These are phyloP conservation scores for Marasmius fiardii DNA, from an alignment of 1,284 basidiomycete genomes.

Conservation along the genomic window DNA sequence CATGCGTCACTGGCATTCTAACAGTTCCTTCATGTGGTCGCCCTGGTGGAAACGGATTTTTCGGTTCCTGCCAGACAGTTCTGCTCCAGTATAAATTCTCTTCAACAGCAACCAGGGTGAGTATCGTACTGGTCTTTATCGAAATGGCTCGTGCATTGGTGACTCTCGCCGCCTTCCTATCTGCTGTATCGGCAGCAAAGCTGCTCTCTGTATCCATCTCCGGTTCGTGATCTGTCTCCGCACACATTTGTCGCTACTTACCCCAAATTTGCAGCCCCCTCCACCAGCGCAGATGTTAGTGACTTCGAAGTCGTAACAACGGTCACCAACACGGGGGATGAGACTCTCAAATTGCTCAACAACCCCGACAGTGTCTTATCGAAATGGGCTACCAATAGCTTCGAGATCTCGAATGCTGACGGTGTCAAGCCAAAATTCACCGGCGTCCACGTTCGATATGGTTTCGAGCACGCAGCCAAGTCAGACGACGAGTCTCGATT, in stretches of 20 bases:
- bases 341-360: slow-evolving; percentile 10
- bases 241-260: slow-evolving; percentile 25
- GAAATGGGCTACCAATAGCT: slow-evolving; percentile 9
- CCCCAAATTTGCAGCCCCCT: slow-evolving; percentile 13
- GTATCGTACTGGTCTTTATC: neutral
- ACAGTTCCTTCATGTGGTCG: no score
- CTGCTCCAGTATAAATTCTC: no score
- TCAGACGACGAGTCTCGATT: neutral
- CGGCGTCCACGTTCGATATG: slow-evolving; percentile 6
- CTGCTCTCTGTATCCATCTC: neutral
- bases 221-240: neutral
- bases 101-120: no score
- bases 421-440: slow-evolving; percentile 4
- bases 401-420: slow-evolving; percentile 1
- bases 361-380: slow-evolving; percentile 5
- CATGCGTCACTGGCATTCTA: no score
- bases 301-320: slow-evolving; percentile 8
- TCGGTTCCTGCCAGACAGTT: no score
- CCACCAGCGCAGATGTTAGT: slow-evolving; percentile 3
- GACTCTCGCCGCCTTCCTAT: neutral
- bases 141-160: neutral
- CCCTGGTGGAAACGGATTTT: no score
- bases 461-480: slow-evolving; percentile 2
- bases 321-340: slow-evolving; percentile 11
- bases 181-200: neutral